Evolutionary conservation across 2,329 filamentous ascomycete species (phyloP).

Genomic region (Neoascochyta sp.): DNA sequence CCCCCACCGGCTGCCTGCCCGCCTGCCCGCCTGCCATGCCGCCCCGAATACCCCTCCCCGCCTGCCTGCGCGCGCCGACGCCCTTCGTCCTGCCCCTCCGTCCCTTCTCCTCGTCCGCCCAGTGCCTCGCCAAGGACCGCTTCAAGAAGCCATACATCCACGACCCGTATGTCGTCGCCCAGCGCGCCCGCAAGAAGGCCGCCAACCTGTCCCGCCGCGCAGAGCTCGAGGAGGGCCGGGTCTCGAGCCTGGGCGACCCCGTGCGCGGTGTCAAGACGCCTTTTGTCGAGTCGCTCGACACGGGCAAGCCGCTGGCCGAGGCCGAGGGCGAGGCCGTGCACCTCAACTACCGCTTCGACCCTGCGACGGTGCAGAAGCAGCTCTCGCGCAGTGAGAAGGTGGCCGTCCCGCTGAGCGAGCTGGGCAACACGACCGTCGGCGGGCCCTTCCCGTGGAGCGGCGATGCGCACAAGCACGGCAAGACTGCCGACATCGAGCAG

Average conservation of each 20-base stretch:
- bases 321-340: conserved; percentile 36
- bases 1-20: no score
- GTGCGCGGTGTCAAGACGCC: conserved; percentile 74
- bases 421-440: conserved; percentile 4
- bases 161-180: conserved; percentile 79
- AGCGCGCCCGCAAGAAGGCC: conserved; percentile 77
- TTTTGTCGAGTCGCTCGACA: conserved; percentile 78
- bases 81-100: conserved; percentile 54
- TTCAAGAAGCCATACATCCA: conserved; percentile 60
- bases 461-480: conserved; percentile 2
- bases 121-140: conserved; percentile 44
- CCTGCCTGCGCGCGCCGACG: conserved; percentile 42
- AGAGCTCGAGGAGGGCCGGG: conserved; percentile 63
- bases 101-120: conserved; percentile 60
- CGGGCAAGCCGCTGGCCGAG: conserved; percentile 43
- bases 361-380: conserved; percentile 63
- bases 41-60: conserved; percentile 45
- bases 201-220: conserved; percentile 74
- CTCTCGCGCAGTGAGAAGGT: conserved; percentile 66
- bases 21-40: conserved; percentile 36
- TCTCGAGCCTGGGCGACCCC: conserved; percentile 67
- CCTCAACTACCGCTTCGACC: conserved; percentile 73
- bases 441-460: conserved; percentile 8
- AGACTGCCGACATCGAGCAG: conserved; percentile 4
- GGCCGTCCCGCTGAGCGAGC: conserved; percentile 51